phyloP scores from a whole-genome alignment of 1,139 yeast species.

The Scheffersomyces insectosa region DNA sequence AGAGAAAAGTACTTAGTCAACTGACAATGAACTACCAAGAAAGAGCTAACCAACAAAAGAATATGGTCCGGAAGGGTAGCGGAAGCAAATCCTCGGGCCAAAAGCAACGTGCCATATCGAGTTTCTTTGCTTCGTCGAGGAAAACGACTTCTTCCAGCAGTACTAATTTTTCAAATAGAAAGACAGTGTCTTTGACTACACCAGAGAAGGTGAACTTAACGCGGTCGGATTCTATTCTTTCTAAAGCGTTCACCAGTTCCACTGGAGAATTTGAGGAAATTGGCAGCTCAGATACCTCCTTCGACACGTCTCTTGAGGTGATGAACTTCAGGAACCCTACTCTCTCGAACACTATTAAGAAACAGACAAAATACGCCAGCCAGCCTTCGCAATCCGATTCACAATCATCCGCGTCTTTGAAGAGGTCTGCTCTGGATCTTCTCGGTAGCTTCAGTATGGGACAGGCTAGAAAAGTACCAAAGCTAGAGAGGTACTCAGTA shows the following conservation, averaged over 20 bases:
- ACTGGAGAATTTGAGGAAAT: slow-evolving; percentile 14
- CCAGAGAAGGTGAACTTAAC: slow-evolving; percentile 8
- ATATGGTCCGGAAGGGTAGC: too few species aligned
- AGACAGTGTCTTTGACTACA: slow-evolving; percentile 1
- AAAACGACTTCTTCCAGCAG: not conserved
- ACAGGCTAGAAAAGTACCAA: slow-evolving; percentile 24
- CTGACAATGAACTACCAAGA: too few species aligned
- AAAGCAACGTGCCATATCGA: slow-evolving; percentile 10
- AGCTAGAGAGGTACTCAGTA: not conserved
- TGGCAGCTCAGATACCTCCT: slow-evolving; percentile 16
- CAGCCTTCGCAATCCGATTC: not conserved
- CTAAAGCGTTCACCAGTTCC: slow-evolving; percentile 8
- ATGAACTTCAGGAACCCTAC: slow-evolving; percentile 16
- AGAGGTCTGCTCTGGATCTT: slow-evolving; percentile 5
- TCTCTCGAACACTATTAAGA: slow-evolving; percentile 8
- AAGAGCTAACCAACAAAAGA: too few species aligned
- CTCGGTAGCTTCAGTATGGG: slow-evolving; percentile 9
- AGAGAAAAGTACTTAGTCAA: too few species aligned
- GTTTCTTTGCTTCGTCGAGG: slow-evolving; percentile 9
- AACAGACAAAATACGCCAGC: not conserved
- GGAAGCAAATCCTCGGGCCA: slow-evolving; percentile 1
- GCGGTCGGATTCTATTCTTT: slow-evolving; percentile 8
- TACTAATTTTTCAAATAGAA: not conserved
- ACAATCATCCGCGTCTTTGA: slow-evolving; percentile 1
- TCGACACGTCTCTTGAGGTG: slow-evolving; percentile 12